Conservation (phyloP, 73 alveolate species). For the Stentor coeruleus region DNA sequence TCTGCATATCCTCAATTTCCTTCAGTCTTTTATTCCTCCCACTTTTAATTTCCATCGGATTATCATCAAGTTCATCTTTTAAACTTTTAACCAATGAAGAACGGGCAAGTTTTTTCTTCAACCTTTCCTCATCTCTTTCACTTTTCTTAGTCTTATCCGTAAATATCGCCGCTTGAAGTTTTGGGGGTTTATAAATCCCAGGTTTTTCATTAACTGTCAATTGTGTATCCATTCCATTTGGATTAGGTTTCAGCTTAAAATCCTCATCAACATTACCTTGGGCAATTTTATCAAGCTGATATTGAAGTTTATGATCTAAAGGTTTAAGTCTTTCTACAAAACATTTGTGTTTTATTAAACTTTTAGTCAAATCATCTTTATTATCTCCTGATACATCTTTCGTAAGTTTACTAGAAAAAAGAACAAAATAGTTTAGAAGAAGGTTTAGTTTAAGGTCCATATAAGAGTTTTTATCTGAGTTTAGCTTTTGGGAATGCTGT, state of each 20-base stretch:
- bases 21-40: conserved; percentile 5
- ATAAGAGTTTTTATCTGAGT: conserved; percentile 13
- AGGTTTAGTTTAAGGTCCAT: conserved; percentile 8
- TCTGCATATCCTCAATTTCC: background rate
- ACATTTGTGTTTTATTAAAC: background rate
- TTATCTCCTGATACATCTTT: background rate
- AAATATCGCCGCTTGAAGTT: conserved; percentile 15
- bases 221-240: conserved; percentile 4
- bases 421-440: background rate
- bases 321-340: conserved; percentile 20
- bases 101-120: conserved; percentile 12
- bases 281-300: conserved; percentile 16
- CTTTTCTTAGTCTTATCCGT: background rate
- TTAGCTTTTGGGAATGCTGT: background rate
- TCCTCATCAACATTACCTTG: conserved; percentile 1
- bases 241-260: conserved; percentile 4
- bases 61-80: conserved; percentile 13
- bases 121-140: conserved; percentile 18
- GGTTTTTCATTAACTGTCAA: background rate
- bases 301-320: background rate
- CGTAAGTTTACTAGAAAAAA: background rate
- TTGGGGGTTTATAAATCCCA: conserved; percentile 18
- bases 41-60: background rate
- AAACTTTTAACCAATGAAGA: background rate
- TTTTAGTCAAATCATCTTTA: background rate